Conservation (phyloP, 129 eudicot genomes). For the Centaurea solstitialis region DNA sequence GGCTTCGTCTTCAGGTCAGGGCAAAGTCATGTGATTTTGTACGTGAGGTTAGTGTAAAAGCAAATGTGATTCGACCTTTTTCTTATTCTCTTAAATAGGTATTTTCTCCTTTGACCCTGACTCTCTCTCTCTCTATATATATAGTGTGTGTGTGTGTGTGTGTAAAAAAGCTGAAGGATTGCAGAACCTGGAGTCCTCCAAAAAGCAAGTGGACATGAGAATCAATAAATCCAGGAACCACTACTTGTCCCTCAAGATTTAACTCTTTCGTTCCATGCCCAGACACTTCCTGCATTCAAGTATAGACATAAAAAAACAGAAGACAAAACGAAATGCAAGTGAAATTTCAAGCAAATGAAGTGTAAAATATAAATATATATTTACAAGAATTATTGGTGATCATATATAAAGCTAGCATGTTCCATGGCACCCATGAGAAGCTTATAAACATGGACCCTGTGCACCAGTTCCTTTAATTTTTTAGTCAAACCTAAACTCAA, state of each 20-base stretch:
- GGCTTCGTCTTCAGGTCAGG: too few species aligned
- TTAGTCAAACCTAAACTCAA: neutral
- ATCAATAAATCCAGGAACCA: constrained; percentile 96
- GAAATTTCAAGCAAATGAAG: neutral
- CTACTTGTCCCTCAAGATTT: constrained; percentile 67
- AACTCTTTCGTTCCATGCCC: constrained; percentile 50
- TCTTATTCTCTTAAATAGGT: too few species aligned
- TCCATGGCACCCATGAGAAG: neutral
- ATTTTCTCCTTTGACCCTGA: too few species aligned
- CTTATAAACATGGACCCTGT: neutral
- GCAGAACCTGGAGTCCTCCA: constrained; percentile 88
- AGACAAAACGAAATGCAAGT: neutral
- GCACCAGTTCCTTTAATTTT: neutral
- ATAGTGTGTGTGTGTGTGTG: neutral
- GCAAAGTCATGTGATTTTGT: too few species aligned
- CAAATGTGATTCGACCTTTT: too few species aligned
- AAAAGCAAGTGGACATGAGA: constrained; percentile 84
- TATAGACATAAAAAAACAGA: constrained; percentile 11
- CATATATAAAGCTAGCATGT: neutral
- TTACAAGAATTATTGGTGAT: neutral
- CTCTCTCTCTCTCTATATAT: too few species aligned
- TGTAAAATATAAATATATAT: neutral
- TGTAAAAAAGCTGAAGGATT: neutral
- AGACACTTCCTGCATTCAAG: constrained; percentile 55
- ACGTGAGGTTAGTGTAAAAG: too few species aligned